Evolutionary conservation across 2,329 filamentous ascomycete species (phyloP).

Genomic region (Talaromyces rugulosus): DNA sequence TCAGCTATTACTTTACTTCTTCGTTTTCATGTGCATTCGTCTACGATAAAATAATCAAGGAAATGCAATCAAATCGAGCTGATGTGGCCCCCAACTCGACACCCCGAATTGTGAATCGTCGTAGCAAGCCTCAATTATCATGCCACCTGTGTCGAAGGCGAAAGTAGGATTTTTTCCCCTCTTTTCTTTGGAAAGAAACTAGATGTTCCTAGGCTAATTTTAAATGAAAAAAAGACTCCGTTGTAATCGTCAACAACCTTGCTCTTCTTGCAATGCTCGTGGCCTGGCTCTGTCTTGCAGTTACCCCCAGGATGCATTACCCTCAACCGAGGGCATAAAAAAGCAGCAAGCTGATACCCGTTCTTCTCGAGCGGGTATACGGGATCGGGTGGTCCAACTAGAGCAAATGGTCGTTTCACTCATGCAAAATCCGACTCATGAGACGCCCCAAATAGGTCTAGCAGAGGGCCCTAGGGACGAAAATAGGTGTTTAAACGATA

Average conservation of each 20-base stretch:
- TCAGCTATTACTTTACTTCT: neutral
- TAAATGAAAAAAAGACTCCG: neutral
- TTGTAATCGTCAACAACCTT: neutral
- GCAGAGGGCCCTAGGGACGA: neutral
- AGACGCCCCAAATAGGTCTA: neutral
- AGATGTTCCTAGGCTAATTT: neutral
- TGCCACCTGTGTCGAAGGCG: neutral
- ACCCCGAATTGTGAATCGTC: neutral
- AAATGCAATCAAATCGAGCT: neutral
- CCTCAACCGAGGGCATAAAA: neutral
- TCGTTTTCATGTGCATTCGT: neutral
- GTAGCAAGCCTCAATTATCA: neutral
- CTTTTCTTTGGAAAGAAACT: neutral
- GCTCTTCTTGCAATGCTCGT: neutral
- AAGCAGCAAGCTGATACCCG: neutral
- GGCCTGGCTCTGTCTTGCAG: neutral
- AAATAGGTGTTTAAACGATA: neutral
- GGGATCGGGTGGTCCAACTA: neutral
- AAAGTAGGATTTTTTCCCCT: neutral
- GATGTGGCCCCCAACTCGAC: neutral
- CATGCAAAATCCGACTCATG: neutral
- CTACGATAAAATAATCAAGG: neutral
- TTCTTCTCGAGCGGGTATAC: neutral
- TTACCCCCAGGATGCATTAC: neutral
- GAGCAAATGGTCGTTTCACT: neutral